Evolutionary conservation across 345 rosid genomes (phyloP), one percentile per base, ranked within the genome.

Genomic region (Gynandropsis gynandra): DNA sequence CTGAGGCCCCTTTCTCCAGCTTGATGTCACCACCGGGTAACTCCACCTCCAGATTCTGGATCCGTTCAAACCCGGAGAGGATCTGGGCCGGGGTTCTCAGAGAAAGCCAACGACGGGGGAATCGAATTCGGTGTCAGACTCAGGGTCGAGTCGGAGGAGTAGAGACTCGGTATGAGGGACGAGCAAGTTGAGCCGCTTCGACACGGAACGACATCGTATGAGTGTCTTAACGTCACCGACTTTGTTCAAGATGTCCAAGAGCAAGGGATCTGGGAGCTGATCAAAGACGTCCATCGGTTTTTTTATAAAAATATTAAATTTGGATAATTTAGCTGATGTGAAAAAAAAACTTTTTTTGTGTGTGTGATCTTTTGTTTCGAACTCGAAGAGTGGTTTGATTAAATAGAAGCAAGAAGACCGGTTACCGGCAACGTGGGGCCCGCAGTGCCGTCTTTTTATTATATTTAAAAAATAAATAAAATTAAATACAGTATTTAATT

Each of bases 181-280:
- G 0, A 66, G 9, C 61, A 65, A 66, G 65, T 66, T 53, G 47
- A 66, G 59, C 29, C 70, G 65, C 35, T 59, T 66, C 0, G 70
- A 66, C 19, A 66, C 56, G n/a, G 56, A 66, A 66, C 70, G 70
- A 8, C 70, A 66, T 0, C 70, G 70, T 66, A 66, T 59, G 0
- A 66, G 38, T 19, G 70, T 53, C 54, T 59, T 66, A 27, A 66
- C 70, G 61, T 66, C 61, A 59, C 52, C 27, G 47, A 66, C 65
- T 66, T 34, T 66, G 57, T 66, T 66, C 7, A 66, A 66, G 40
- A 66, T 59, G 61, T 66, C 70, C 55, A 66, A 47, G 49, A 66
- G 56, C 14, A 66, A 40, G 16, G 50, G 51, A 53, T 66, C 65
- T 40, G 70, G 70, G 47, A 66, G 53, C 61, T 61, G 46, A 66